Percentiles rank a stretch among this genome's conserved stretches.
Evolutionary conservation across 352 stramenopile genomes (phyloP).

Genomic region (Globisporangium spiculum): DNA sequence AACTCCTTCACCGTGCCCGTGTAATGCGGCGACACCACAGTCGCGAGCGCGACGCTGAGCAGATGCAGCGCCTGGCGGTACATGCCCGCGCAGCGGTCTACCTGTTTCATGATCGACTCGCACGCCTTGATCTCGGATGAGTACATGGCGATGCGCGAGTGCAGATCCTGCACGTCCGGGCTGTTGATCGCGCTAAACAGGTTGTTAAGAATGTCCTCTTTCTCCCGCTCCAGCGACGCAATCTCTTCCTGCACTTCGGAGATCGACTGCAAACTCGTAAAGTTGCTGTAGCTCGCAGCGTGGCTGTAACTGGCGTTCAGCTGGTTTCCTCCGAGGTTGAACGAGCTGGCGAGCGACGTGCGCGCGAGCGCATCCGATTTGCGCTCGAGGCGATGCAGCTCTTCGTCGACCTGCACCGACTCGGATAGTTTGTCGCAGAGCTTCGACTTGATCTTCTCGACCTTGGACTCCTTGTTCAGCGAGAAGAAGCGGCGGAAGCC

Average conservation of each 20-base stretch:
- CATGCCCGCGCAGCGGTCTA: constrained; percentile 60
- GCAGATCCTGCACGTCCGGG: constrained; percentile 64
- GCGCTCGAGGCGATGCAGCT: constrained; percentile 61
- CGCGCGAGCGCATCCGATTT: constrained; percentile 62
- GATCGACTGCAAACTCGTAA: constrained; percentile 22
- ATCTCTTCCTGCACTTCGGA: constrained; percentile 60
- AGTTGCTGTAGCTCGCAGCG: constrained; percentile 18
- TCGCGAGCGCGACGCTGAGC: constrained; percentile 64
- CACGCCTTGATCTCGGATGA: constrained; percentile 79
- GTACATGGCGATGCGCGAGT: constrained; percentile 69
- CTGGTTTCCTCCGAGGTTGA: neutral
- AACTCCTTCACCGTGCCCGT: constrained; percentile 75
- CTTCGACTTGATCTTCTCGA: constrained; percentile 70
- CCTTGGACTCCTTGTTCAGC: constrained; percentile 65
- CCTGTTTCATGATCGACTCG: constrained; percentile 71
- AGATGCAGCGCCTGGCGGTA: constrained; percentile 77
- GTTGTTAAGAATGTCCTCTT: constrained; percentile 68
- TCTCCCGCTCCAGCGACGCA: constrained; percentile 59
- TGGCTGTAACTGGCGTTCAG: constrained; percentile 20
- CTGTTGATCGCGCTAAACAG: constrained; percentile 56
- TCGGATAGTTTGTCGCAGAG: constrained; percentile 72
- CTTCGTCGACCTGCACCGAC: constrained; percentile 59
- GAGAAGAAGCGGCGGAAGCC: constrained; percentile 65
- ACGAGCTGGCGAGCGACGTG: constrained; percentile 38
- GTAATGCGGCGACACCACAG: constrained; percentile 72